Conservation (phyloP, 1,284 basidiomycete genomes). For the Quambalaria eucalypti region DNA sequence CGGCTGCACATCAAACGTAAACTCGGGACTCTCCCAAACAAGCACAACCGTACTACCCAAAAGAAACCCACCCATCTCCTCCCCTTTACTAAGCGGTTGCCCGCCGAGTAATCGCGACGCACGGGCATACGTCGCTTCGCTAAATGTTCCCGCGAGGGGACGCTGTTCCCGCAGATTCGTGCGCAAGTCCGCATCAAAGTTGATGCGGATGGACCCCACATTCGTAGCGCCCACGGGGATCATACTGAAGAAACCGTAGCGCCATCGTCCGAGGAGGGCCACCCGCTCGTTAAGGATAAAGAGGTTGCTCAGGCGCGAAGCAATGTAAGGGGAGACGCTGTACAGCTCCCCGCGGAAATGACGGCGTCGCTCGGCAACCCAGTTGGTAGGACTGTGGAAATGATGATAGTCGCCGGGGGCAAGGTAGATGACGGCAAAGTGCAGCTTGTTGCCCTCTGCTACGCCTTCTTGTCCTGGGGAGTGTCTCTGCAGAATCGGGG, state of each 20-base stretch:
- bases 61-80: slow-evolving; percentile 96
- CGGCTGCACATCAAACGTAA: slow-evolving; percentile 68
- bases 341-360: slow-evolving; percentile 97
- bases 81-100: slow-evolving; percentile 74
- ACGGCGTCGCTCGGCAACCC: slow-evolving; percentile 90
- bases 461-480: slow-evolving; percentile 25
- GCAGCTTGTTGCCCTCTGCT: slow-evolving; percentile 64
- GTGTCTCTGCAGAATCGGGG: slow-evolving; percentile 33
- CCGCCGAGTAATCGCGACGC: slow-evolving; percentile 61
- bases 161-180: slow-evolving; percentile 39
- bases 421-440: slow-evolving; percentile 91
- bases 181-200: slow-evolving; percentile 73
- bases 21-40: slow-evolving; percentile 89
- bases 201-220: slow-evolving; percentile 90
- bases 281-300: slow-evolving; percentile 98
- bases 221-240: slow-evolving; percentile 96
- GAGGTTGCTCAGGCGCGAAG: slow-evolving; percentile 77
- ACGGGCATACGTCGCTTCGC: slow-evolving; percentile 60
- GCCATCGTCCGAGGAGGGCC: slow-evolving; percentile 89
- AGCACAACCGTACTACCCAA: slow-evolving; percentile 92
- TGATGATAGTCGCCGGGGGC: slow-evolving; percentile 97
- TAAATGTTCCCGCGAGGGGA: slow-evolving; percentile 64
- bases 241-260: slow-evolving; percentile 92
- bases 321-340: slow-evolving; percentile 92
- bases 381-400: slow-evolving; percentile 88